Evolutionary conservation across 2,329 filamentous ascomycete species (phyloP).

Genomic region (Cladophialophora carrionii): DNA sequence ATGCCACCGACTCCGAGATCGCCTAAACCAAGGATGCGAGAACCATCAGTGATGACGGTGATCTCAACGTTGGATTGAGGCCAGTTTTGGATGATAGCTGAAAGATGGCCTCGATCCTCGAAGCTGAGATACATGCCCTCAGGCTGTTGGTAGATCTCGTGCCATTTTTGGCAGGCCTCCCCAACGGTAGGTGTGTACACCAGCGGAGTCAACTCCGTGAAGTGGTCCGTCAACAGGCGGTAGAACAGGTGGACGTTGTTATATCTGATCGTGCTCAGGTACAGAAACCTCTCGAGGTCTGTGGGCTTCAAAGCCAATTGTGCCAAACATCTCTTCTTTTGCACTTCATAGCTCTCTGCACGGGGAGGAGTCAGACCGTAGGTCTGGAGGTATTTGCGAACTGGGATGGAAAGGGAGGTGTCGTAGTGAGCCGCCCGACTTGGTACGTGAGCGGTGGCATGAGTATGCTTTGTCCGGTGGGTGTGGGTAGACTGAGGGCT

Average conservation of each 20-base stretch:
- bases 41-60: constrained; percentile 94
- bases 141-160: constrained; percentile 89
- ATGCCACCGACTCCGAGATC: constrained; percentile 97
- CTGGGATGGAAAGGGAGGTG: constrained; percentile 54
- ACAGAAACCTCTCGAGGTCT: constrained; percentile 55
- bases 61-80: constrained; percentile 87
- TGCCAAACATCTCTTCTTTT: constrained; percentile 55
- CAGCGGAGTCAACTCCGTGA: constrained; percentile 54
- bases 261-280: constrained; percentile 55
- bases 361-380: constrained; percentile 56
- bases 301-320: constrained; percentile 54
- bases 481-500: constrained; percentile 17
- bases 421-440: constrained; percentile 49
- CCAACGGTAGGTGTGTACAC: constrained; percentile 67
- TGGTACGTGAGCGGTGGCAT: constrained; percentile 35
- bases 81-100: constrained; percentile 90
- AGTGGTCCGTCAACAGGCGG: constrained; percentile 53
- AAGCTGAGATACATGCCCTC: constrained; percentile 94
- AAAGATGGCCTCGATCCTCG: constrained; percentile 87
- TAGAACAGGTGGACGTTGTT: constrained; percentile 59
- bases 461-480: constrained; percentile 33
- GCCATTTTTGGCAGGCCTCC: constrained; percentile 95
- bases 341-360: constrained; percentile 54
- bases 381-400: constrained; percentile 57
- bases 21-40: constrained; percentile 85